Evolutionary conservation across 176 grass and related monocot species (phyloP), one percentile per base, ranked within the genome.

Genomic region (Microstegium vimineum): DNA sequence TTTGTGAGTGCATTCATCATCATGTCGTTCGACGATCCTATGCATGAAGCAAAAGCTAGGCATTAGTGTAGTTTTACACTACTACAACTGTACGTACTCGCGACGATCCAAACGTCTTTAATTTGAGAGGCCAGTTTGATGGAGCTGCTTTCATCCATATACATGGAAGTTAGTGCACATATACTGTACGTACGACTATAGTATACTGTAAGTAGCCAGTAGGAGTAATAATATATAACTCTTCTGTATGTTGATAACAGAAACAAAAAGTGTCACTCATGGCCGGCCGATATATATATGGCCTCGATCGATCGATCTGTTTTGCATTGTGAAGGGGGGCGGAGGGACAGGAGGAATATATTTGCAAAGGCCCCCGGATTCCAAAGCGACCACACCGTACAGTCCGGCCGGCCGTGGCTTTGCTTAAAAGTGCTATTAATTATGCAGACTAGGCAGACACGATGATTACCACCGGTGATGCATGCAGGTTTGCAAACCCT

Each of bases 301-400:
- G 22, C 8, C 52, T 56, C 20, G 54, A 25, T 1, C 2, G 17
- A 46, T 46, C 41, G 46, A 54, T 54, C 51, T 54, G 20, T 54
- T 38, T 54, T 54, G 51, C 51, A 54, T 54, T 86, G 47, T 38
- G 61, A 25, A 17, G 47, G 35, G 26, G 43, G 62, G 57, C 17
- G 10, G 71, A 85, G 77, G 82, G 87, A 86, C 87, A 89, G 47
- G 83, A 47, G 34, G 83, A 78, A 86, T 90, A 90, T 90, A 49
- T 81, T 72, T 86, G 66, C 42, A 73, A 82, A 82, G 83, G 43
- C 8, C 14, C 15, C 60, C 16, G 26, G 82, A 69, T 26, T 84
- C 69, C 62, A 80, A 80, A 80, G 75, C 66, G 13, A 6, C 8
- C 64, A 67, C 56, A 10, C 64, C 22, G 66, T 37, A 69, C 66